phyloP scores from a whole-genome alignment of 2,329 filamentous ascomycete species.

The Penicillium freii region DNA sequence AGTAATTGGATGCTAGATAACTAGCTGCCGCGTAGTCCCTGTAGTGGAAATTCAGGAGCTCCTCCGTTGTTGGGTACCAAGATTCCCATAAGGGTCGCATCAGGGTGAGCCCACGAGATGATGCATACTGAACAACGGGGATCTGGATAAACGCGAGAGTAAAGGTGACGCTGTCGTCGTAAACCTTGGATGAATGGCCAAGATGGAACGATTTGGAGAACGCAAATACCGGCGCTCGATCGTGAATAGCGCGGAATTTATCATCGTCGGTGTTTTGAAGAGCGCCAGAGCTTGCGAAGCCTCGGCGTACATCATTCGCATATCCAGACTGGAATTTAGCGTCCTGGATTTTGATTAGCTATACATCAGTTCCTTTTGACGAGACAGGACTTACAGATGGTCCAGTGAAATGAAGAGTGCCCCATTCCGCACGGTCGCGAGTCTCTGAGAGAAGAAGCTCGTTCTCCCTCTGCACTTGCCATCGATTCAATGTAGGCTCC shows the following conservation, averaged over 20 bases:
- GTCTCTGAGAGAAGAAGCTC: conserved; percentile 74
- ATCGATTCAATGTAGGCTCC: conserved; percentile 43
- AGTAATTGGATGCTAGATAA: conserved; percentile 69
- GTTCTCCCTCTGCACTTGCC: conserved; percentile 42
- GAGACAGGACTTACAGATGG: conserved; percentile 49
- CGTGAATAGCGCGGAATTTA: conserved; percentile 68
- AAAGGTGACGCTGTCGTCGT: conserved; percentile 64
- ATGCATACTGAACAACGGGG: conserved; percentile 75
- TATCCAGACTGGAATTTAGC: conserved; percentile 69
- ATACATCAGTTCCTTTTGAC: background rate
- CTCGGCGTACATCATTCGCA: conserved; percentile 62
- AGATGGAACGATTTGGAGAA: conserved; percentile 67
- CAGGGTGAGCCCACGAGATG: conserved; percentile 69
- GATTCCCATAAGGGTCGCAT: conserved; percentile 80
- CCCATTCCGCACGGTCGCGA: conserved; percentile 78
- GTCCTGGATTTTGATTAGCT: conserved; percentile 40
- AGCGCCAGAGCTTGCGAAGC: conserved; percentile 66
- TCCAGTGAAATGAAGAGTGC: conserved; percentile 72
- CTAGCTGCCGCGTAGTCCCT: conserved; percentile 66
- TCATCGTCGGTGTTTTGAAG: conserved; percentile 66
- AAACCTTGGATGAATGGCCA: conserved; percentile 31
- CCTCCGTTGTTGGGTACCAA: conserved; percentile 63
- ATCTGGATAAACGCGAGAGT: conserved; percentile 76
- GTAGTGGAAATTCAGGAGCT: conserved; percentile 74
- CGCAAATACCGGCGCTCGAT: conserved; percentile 78